Percentiles rank a stretch among this genome's conserved stretches.
These are phyloP conservation scores for Xylogone sp. DNA, from an alignment of 2,329 filamentous ascomycete genomes.

Conservation along the genomic window DNA sequence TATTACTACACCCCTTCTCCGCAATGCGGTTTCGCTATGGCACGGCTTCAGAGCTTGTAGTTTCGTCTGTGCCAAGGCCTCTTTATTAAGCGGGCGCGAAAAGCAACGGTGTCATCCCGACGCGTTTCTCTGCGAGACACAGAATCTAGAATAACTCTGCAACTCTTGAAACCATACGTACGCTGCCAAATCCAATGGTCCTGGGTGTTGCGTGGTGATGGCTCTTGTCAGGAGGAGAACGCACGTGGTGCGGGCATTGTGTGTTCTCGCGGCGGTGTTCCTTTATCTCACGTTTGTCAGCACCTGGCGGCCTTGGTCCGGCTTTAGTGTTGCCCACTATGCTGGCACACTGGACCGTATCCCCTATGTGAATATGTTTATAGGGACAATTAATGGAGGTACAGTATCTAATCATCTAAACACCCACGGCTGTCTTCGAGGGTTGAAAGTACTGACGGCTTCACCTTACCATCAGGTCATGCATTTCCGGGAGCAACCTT, in stretches of 20 bases:
- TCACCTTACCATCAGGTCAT: no score
- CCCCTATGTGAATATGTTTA: constrained; percentile 42
- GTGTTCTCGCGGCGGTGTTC: background rate
- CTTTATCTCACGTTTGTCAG: background rate
- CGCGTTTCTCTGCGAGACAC: background rate
- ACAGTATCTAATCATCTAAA: no score
- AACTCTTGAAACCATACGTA: background rate
- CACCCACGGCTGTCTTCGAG: constrained; percentile 16
- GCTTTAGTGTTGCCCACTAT: background rate
- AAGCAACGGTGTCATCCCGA: background rate
- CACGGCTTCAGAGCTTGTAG: no score
- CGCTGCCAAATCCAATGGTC: background rate
- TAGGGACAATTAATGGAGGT: constrained; percentile 49
- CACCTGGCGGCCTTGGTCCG: background rate
- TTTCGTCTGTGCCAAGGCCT: no score
- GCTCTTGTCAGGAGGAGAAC: background rate
- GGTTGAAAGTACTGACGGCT: background rate
- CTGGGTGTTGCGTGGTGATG: background rate
- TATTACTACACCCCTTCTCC: no score
- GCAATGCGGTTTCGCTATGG: no score
- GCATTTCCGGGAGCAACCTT: constrained; percentile 52
- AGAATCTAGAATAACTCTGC: background rate
- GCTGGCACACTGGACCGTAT: constrained; percentile 23
- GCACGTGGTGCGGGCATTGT: background rate
- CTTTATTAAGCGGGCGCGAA: background rate